Conservation (phyloP, 2,329 filamentous ascomycete species). For the Alternaria longipes region DNA sequence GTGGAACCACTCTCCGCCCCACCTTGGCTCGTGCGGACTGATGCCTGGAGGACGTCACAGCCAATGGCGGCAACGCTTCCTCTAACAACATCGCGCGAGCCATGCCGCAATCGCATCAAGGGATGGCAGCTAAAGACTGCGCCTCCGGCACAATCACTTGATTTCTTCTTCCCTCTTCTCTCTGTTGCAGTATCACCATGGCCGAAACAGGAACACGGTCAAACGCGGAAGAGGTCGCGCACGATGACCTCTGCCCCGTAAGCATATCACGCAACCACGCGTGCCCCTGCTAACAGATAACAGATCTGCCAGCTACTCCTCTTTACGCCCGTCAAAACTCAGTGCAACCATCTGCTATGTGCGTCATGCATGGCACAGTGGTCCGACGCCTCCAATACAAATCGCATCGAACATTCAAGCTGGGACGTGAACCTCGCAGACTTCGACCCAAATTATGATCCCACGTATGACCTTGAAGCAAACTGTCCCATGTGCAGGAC, state of each 20-base stretch:
- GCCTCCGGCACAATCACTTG: not conserved
- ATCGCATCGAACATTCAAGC: slow-evolving; percentile 48
- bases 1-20: slow-evolving; percentile 2
- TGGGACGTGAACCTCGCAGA: slow-evolving; percentile 52
- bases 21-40: slow-evolving; percentile 9
- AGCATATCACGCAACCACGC: not conserved
- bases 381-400: slow-evolving; percentile 53
- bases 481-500: slow-evolving; percentile 59
- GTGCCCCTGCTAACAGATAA: not conserved
- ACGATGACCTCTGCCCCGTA: slow-evolving; percentile 57
- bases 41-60: slow-evolving; percentile 12
- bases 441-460: slow-evolving; percentile 48
- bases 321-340: slow-evolving; percentile 54
- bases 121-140: not conserved
- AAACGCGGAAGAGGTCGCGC: slow-evolving; percentile 34
- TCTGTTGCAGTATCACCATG: slow-evolving; percentile 2
- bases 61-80: slow-evolving; percentile 5
- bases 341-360: slow-evolving; percentile 57
- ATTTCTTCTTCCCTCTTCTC: not conserved
- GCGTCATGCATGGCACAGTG: slow-evolving; percentile 58
- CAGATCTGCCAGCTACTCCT: slow-evolving; percentile 57
- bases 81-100: not conserved
- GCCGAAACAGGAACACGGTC: slow-evolving; percentile 1
- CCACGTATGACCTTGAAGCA: slow-evolving; percentile 48
- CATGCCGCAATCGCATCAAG: not conserved